Evolutionary conservation across 2,329 filamentous ascomycete species (phyloP).

Genomic region (Blastomyces parvus): DNA sequence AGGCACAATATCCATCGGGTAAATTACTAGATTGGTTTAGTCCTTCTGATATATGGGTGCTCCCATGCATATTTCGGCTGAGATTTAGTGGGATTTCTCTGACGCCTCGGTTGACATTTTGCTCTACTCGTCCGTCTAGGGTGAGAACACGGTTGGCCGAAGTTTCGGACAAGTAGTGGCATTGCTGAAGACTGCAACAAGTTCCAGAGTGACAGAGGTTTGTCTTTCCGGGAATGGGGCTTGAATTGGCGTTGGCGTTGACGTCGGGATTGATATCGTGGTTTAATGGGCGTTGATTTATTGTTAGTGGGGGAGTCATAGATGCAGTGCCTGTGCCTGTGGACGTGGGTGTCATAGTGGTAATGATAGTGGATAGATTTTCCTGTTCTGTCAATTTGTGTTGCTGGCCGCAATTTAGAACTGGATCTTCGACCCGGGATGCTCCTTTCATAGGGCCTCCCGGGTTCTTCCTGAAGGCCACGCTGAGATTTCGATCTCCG

Average conservation of each 20-base stretch:
- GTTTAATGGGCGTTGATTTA: not conserved
- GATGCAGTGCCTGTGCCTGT: conserved; percentile 13
- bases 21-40: not conserved
- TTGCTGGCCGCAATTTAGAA: not conserved
- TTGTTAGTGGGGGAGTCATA: not conserved
- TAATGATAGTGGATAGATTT: conserved; percentile 33
- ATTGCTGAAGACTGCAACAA: not conserved
- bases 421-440: not conserved
- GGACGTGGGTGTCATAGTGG: conserved; percentile 29
- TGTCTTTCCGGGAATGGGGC: not conserved
- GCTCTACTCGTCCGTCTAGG: not conserved
- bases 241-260: not conserved
- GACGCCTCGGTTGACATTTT: not conserved
- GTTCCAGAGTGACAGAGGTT: not conserved
- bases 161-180: not conserved
- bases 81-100: conserved; percentile 10
- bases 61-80: conserved; percentile 27
- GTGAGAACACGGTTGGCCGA: not conserved
- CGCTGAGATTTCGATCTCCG: not conserved
- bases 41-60: conserved; percentile 28
- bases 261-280: not conserved
- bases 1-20: not conserved
- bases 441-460: not conserved
- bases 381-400: conserved; percentile 7
- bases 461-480: not conserved